Evolutionary conservation across 2,329 filamentous ascomycete genomes (phyloP), one percentile per base, ranked within the genome.

Genomic region (Talaromyces sp.): DNA sequence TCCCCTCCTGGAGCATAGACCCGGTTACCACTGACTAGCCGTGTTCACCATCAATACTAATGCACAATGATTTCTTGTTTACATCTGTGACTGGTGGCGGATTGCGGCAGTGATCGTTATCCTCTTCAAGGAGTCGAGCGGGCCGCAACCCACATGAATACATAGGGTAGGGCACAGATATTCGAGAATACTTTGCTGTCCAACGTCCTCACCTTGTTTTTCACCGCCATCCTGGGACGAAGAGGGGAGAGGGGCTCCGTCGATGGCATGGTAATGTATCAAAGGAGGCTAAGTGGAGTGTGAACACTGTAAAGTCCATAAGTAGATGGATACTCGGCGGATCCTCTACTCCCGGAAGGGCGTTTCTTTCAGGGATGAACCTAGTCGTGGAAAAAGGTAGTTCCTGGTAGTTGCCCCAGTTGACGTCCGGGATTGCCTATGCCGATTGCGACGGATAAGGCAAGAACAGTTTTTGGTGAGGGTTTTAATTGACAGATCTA

Each of bases 301-400:
- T n/a, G n/a, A n/a, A n/a, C n/a, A n/a, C n/a, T n/a, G n/a, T 51
- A 5, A 34, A 17, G 6, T 36, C 22, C 17, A 45, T 7, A 27
- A 31, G 22, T 1, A 43, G 27, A 45, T 45, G 22, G 25, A 6
- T 45, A 45, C 2, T 31, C 45, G 27, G 51, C 64, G 64, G 53
- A 40, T 58, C 60, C 64, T 59, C 56, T 43, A 19, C n/a, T 17
- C 22, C 27, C 13, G 25, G 22, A 59, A 27, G 38, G 36, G 34
- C 49, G 51, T 40, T 58, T 61, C 25, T 36, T 40, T 34, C 64
- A 66, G 59, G 64, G 64, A 66, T 66, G 53, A 66, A 66, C 64
- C 64, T 45, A 59, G 64, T 43, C 51, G n/a, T 45, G 19, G 38
- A 62, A 61, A 49, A 22, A 25, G 40, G 34, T 54, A 43, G 7